A percentile compares a stretch with the other conserved stretches of the same genome.
Evolutionary conservation across 202 grass and related monocot genomes (phyloP).

Genomic region (Panicum hallii): DNA sequence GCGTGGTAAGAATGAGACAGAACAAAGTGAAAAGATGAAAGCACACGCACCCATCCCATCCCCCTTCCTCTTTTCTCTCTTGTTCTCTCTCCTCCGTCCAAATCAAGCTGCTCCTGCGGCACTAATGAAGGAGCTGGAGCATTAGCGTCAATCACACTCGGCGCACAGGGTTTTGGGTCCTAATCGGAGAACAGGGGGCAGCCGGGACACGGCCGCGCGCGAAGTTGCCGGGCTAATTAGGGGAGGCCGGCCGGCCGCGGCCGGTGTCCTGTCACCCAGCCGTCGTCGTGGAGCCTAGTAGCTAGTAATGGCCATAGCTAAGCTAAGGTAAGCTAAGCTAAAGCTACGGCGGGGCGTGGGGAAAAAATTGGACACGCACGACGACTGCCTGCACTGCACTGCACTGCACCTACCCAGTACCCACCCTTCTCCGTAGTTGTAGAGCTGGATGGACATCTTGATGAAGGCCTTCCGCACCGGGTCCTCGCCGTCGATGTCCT

Average conservation of each 20-base stretch:
- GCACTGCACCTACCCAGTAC: conserved; percentile 75
- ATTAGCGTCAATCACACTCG: conserved; percentile 41
- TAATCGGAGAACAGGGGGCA: conserved; percentile 49
- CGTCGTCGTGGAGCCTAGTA: not conserved
- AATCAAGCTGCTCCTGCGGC: conserved; percentile 20
- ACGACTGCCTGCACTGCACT: conserved; percentile 35
- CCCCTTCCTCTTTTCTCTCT: not conserved
- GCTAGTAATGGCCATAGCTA: not conserved
- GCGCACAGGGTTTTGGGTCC: conserved; percentile 22
- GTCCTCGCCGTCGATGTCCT: conserved; percentile 88
- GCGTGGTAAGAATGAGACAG: conserved; percentile 18
- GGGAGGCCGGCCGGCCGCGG: not conserved
- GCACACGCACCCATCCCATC: conserved; percentile 57
- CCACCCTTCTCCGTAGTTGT: conserved; percentile 99
- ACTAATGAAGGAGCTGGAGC: conserved; percentile 7
- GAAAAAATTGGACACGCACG: conserved; percentile 43
- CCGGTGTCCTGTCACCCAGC: conserved; percentile 12
- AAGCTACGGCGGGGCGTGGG: not conserved
- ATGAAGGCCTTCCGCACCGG: conserved; percentile 92
- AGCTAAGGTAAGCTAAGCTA: not conserved
- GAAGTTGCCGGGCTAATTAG: conserved; percentile 46
- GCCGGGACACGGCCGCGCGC: conserved; percentile 27
- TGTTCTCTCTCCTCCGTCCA: conserved; percentile 17
- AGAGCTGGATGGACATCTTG: conserved; percentile 99
- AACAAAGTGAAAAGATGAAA: conserved; percentile 70